Base-by-base conservation (phyloP, 2,329 filamentous ascomycete genomes). In the Sarocladium oryzae region DNA sequence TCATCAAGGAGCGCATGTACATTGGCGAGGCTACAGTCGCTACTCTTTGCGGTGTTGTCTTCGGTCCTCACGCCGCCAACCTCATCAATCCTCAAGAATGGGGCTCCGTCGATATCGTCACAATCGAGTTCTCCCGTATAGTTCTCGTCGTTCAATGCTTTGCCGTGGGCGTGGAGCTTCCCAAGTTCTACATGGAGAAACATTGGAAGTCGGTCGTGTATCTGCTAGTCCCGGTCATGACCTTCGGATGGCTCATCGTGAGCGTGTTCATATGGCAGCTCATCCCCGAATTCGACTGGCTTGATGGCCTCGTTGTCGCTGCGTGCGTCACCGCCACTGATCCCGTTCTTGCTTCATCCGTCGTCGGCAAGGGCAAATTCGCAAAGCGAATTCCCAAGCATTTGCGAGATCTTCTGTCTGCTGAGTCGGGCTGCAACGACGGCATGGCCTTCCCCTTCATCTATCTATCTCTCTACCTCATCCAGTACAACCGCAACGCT, bases 361-460 rank as follows among this genome's bases (percentile, higher is more conserved):
- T 99, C 51, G 93, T 99, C 50, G 93, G 93, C 66, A 99, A 97
- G 73, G 93, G 93, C 62, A 99, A 99, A 69, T 99, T 99, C 62
- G 92, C 93, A 32, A 96, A 96, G 72, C 84, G 93, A 56, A 90
- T 99, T 4, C 93, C 93, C 20, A 97, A 96, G 74, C 93, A 99
- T 83, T 74, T 99, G 71, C 82, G 93, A 76, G 93, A 99, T 70
- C 66, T 99, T 49, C 76, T 99, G 11, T 99, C 93, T 4, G 91
- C 91, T 52, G 93, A 99, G 70, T 99, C 93, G 7, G 93, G 93
- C 26, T 99, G 93, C 72, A 99, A 99, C 77, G 93, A 99, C 67
- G 93, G 93, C 70, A 99, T 99, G 93, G 93, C 93, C 1, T 99
- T 99, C 64, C 93, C 93, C 1, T 99, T 99, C 67, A 82, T 99